These are phyloP conservation scores for Rhypophila decipiens DNA, from an alignment of 495 filamentous ascomycete genomes.

Conservation along the genomic window DNA sequence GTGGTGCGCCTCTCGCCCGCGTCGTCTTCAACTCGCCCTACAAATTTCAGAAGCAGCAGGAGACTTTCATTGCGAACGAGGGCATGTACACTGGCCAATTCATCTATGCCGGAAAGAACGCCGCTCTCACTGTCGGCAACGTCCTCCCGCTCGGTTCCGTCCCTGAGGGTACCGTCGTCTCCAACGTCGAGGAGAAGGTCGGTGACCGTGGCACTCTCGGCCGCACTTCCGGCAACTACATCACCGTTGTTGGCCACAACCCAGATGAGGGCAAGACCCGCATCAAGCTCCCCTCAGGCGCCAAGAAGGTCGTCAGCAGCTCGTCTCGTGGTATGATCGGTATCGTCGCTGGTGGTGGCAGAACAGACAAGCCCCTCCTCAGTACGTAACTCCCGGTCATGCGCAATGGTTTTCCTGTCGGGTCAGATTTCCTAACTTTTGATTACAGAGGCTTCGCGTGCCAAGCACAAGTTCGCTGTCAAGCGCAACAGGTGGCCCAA, in stretches of 20 bases:
- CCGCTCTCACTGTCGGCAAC: constrained; percentile 90
- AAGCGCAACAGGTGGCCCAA: constrained; percentile 99
- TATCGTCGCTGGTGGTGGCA: constrained; percentile 97
- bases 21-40: constrained; percentile 91
- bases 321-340: constrained; percentile 94
- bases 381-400: constrained; percentile 46
- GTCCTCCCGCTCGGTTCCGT: constrained; percentile 87
- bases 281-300: constrained; percentile 96
- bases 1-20: constrained; percentile 94
- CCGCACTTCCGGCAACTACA: constrained; percentile 97
- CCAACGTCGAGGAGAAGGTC: constrained; percentile 98
- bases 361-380: constrained; percentile 98
- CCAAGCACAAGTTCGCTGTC: constrained; percentile 99
- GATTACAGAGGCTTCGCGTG: constrained; percentile 92
- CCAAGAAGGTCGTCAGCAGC: constrained; percentile 98
- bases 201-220: constrained; percentile 94
- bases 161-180: constrained; percentile 96
- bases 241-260: constrained; percentile 98
- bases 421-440: too few species aligned
- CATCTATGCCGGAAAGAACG: constrained; percentile 99
- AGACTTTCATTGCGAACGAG: constrained; percentile 99
- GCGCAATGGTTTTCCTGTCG: too few species aligned
- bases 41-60: constrained; percentile 81
- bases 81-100: constrained; percentile 99
- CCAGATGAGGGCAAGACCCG: constrained; percentile 98